Base-by-base conservation (phyloP, 2,329 filamentous ascomycete genomes). In the Cytospora schulzeri region DNA sequence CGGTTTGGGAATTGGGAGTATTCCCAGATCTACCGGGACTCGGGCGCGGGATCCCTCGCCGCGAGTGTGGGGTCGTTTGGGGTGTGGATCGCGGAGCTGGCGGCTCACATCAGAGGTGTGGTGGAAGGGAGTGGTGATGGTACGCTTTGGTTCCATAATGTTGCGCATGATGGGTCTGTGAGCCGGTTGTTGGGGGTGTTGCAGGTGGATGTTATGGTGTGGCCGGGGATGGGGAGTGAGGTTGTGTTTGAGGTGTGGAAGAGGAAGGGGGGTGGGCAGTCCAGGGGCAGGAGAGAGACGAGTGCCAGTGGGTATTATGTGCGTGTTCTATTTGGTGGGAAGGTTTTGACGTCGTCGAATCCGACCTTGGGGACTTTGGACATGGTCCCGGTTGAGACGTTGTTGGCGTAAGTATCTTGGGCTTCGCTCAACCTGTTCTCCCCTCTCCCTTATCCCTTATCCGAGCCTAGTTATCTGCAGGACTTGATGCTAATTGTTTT, bases 211-310 rank as follows among this genome's bases (percentile, higher is more conserved):
- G 74, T 80, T 60, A 94, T 94, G 91, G 87, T 92, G 1, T 94
- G 91, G 91, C 91, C 91, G 0, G 91, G 91, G 0, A 93, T 94
- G 91, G 91, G 91, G 0, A 81, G 86, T 12, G 91, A 94, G 76
- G 81, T 94, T 0, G 85, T 93, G 0, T 92, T 93, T 72, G 91
- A 94, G 77, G 72, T 93, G 33, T 93, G 88, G 71, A 78, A 75
- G 70, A 80, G 78, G 70, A 73, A 74, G 51, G 63, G 28, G 19
- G 29, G 26, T 24, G 61, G 31, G 48, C 69, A 24, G 66, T 68
- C 3, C 68, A 67, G 3, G 64, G 28, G n/a, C n/a, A 38, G 24
- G 5, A 60, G 31, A 57, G 67, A 12, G 59, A 68, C 59, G 68
- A 35, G 11, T 26, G 35, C 33, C n/a, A 70, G 68, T 1, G 72